Conservation (phyloP, 257 asterid genomes). For the Capsicum chinense region DNA sequence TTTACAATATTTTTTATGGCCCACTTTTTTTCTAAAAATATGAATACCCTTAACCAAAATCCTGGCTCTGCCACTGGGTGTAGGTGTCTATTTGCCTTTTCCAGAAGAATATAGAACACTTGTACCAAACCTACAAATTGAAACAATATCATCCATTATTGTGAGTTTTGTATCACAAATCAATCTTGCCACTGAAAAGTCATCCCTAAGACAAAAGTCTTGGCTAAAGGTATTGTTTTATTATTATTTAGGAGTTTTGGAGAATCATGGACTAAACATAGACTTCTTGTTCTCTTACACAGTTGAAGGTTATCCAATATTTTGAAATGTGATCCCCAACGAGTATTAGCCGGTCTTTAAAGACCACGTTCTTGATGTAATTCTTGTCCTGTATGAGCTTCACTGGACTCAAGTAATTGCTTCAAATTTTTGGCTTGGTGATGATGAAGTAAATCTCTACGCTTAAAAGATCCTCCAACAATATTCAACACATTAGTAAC, state of each 20-base stretch:
- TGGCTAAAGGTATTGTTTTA: constrained; percentile 72
- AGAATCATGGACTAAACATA: not conserved
- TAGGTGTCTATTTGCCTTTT: constrained; percentile 92
- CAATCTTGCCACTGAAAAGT: constrained; percentile 87
- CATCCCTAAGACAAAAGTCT: constrained; percentile 84
- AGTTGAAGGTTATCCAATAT: not conserved
- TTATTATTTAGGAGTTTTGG: not conserved
- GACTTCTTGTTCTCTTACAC: constrained; percentile 19
- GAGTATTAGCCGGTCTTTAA: no score
- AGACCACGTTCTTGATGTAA: no score
- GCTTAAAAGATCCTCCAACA: no score
- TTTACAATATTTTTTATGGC: no score
- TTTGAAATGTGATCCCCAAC: no score
- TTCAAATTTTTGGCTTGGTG: no score
- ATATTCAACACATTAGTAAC: no score
- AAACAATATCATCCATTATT: constrained; percentile 70
- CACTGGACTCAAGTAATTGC: no score
- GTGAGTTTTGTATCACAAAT: constrained; percentile 79
- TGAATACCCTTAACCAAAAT: no score
- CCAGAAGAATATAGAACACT: constrained; percentile 87
- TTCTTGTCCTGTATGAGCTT: no score
- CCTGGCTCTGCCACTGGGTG: not conserved
- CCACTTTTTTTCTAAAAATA: no score
- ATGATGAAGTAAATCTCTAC: no score
- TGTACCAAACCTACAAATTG: constrained; percentile 83